Evolutionary conservation across 2,329 filamentous ascomycete genomes (phyloP), one percentile per base, ranked within the genome.

Genomic region (Nothomitra cinnamomea): DNA sequence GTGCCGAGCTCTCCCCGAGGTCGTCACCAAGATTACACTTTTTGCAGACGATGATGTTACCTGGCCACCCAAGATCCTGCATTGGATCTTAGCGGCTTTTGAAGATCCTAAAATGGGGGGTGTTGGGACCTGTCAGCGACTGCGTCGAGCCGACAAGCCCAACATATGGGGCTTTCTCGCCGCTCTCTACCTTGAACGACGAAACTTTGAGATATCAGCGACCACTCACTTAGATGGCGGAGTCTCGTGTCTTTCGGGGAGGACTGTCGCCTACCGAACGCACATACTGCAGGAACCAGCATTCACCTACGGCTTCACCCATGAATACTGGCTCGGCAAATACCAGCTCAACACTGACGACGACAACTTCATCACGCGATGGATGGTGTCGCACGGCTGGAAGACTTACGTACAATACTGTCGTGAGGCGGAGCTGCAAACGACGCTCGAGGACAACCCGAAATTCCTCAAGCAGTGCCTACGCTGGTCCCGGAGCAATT

Each of bases 361-460:
- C 67, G 90, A 96, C 74, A 96, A 96, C 70, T 96, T 95, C 70
- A 87, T 96, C 61, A 95, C 90, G 5, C 82, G 90, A 55, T 96
- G 90, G 90, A 77, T 96, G 63, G 89, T 95, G 60, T 85, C 81
- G 58, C 84, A 95, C 70, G 78, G 83, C 60, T 94, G 87, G 86
- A 87, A 94, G 70, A 95, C 89, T 21, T 90, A 86, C 75, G 85
- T 95, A 67, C 90, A 96, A 70, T 95, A 95, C 70, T 83, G 95
- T 66, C 79, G 77, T 49, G 87, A 94, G 64, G 94, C 87, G 62
- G 86, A 94, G 68, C 83, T 96, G 56, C 82, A 92, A 71, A 96
- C 90, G 24, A 95, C 89, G 2, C 75, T 96, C 41, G 90, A 95
- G 67, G 85, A 90, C 65, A 84, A 89, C 64, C 73, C 77, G 54